Evolutionary conservation across 1,284 basidiomycete genomes (phyloP).

Genomic region (Lentinula novae-zelandiae): DNA sequence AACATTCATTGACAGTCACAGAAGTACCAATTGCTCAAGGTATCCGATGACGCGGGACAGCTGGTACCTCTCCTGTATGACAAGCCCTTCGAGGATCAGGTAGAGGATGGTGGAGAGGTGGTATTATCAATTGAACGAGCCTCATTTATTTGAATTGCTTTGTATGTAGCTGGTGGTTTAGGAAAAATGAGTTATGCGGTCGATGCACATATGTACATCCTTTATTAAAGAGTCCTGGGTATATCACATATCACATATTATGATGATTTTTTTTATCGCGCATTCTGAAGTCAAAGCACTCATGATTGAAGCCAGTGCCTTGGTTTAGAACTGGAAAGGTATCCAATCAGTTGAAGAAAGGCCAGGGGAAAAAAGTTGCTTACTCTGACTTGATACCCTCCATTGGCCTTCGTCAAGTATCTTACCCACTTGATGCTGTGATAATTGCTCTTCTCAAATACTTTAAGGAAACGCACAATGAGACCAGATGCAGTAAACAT

Average conservation of each 20-base stretch:
- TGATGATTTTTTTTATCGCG: too few relatives aligned
- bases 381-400: slow-evolving; percentile 83
- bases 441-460: slow-evolving; percentile 95
- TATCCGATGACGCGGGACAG: background rate
- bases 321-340: background rate
- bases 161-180: too few relatives aligned
- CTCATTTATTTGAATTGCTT: too few relatives aligned
- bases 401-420: slow-evolving; percentile 85
- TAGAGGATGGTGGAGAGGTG: slow-evolving; percentile 16
- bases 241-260: background rate
- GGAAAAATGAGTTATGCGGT: too few relatives aligned
- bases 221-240: background rate
- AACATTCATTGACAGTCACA: background rate
- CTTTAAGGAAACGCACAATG: slow-evolving; percentile 95
- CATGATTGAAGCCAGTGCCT: background rate
- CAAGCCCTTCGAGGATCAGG: slow-evolving; percentile 12
- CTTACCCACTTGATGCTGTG: slow-evolving; percentile 92
- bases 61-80: slow-evolving; percentile 11
- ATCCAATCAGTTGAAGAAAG: background rate
- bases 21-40: slow-evolving; percentile 11
- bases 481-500: slow-evolving; percentile 98
- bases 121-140: background rate
- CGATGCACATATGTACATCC: too few relatives aligned
- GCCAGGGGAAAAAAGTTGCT: slow-evolving; percentile 24
- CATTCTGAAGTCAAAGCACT: background rate